Percentiles rank a stretch among this genome's conserved stretches.
These are phyloP conservation scores for Mortierella sp. DNA, from an alignment of 371 early-diverging fungal species.

Conservation along the genomic window DNA sequence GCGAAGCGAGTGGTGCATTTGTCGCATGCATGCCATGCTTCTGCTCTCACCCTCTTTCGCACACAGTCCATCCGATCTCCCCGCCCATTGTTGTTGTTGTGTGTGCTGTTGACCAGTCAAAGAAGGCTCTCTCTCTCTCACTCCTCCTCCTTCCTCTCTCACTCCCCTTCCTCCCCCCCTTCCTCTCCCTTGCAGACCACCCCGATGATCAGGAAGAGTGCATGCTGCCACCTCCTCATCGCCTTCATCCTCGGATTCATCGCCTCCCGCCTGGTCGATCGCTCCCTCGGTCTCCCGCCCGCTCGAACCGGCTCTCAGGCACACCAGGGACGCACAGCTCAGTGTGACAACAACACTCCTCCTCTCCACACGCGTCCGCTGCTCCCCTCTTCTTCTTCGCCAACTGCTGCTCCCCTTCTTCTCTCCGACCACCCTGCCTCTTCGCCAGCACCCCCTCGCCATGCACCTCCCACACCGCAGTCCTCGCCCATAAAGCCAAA, in stretches of 20 bases:
- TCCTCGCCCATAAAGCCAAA: conserved; percentile 10
- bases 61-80: no score
- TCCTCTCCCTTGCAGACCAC: not conserved
- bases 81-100: no score
- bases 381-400: not conserved
- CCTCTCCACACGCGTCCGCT: not conserved
- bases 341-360: not conserved
- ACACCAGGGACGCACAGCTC: not conserved
- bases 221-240: conserved; percentile 8
- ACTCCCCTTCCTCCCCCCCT: not conserved
- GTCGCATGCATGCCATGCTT: no score
- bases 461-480: not conserved
- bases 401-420: not conserved
- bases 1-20: no score
- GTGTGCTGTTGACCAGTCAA: no score
- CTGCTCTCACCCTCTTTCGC: no score
- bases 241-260: conserved; percentile 35
- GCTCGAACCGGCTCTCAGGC: not conserved
- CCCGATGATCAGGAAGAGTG: conserved; percentile 9
- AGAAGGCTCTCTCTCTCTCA: no score
- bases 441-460: not conserved
- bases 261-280: conserved; percentile 10
- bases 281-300: not conserved
- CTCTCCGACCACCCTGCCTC: not conserved
- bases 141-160: no score